phyloP scores from a whole-genome alignment of 345 rosid genomes.

The Eucalyptus regnans region DNA sequence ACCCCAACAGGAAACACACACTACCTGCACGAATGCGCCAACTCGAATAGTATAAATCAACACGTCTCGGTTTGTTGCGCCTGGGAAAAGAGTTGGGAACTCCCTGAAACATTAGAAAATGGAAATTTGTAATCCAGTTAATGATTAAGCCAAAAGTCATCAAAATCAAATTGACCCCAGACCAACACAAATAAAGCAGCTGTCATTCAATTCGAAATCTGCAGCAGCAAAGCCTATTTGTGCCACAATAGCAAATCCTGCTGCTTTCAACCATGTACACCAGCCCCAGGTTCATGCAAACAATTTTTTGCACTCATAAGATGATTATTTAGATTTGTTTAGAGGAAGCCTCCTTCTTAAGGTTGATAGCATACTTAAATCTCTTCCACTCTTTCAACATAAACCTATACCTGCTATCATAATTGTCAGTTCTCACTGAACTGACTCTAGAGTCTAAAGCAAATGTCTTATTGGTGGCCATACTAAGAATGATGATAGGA shows the following conservation, averaged over 20 bases:
- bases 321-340: not conserved
- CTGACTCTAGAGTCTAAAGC: not conserved
- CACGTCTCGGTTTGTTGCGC: slow-evolving; percentile 71
- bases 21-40: slow-evolving; percentile 93
- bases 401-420: not conserved
- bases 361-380: not conserved
- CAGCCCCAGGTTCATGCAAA: not conserved
- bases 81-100: slow-evolving; percentile 63
- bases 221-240: not conserved
- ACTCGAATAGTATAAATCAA: slow-evolving; percentile 89
- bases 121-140: not conserved
- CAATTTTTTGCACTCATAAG: not conserved
- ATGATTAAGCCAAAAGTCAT: not conserved
- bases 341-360: not conserved
- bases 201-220: not conserved
- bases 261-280: not conserved
- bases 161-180: not conserved
- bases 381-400: not conserved
- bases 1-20: not conserved
- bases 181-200: not conserved
- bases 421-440: not conserved
- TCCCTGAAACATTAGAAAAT: slow-evolving; percentile 42
- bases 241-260: not conserved
- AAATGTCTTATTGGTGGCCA: not conserved
- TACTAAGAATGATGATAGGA: not conserved